Evolutionary conservation across 441 rosid species (phyloP), one percentile per base, ranked within the genome.

Genomic region (Kokia cookei): DNA sequence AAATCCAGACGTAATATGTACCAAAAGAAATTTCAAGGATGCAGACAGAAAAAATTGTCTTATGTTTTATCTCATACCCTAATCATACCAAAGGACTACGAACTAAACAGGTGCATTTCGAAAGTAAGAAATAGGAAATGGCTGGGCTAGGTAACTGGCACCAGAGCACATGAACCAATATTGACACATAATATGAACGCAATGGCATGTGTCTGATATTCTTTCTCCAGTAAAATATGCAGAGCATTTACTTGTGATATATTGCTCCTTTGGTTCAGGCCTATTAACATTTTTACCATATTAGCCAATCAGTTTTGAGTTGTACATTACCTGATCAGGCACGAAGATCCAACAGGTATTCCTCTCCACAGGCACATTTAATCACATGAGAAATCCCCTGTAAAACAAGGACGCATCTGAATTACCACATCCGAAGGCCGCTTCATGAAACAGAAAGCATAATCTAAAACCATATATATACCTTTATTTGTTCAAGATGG

Each of bases 401-500:
- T 12, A 32, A 64, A 42, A 73, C 64, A 66, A 71, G 66, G 55
- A 63, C 5, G 66, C 62, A 69, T 69, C 62, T 6, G 14, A 4
- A 32, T 19, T 11, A 54, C 10, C 42, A 15, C 42, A 47, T 8
- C 22, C 3, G 5, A 11, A 69, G 48, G 8, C 19, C 62, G 37
- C 11, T 32, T 42, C 6, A 26, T 42, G 22, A 40, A 62, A 48
- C 11, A 57, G 58, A 22, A 76, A 65, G 40, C 15, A 74, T 71
- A 78, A 55, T 37, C 26, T 48, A 17, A 55, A 29, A 74, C 55
- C 55, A 13, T 29, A 42, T 43, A 60, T 71, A 74, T 73, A 87
- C 92, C 93, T 87, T 76, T 71, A 90, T 80, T 76, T 82, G 78
- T 80, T 82, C 82, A 63, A 86, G 77, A 70, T 86, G 95, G 68